Percentiles rank a stretch among this genome's conserved stretches.
These are phyloP conservation scores for Neurospora sp. DNA, from an alignment of 495 filamentous ascomycete species.

Conservation along the genomic window DNA sequence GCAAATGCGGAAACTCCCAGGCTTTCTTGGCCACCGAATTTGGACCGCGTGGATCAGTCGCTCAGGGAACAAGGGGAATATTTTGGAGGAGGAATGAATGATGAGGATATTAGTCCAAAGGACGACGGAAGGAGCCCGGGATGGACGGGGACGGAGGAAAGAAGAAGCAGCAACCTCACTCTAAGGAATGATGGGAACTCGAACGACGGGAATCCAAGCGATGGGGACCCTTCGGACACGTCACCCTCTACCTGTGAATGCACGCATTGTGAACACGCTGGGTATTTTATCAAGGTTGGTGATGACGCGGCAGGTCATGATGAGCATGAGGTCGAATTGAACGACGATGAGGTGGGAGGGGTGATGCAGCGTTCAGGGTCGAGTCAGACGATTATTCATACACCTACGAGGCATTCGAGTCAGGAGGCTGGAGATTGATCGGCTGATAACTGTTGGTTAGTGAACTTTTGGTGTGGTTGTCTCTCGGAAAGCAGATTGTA, in stretches of 20 bases:
- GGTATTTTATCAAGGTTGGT: not conserved
- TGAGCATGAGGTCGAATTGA: not conserved
- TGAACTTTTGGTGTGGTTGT: not conserved
- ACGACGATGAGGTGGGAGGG: not conserved
- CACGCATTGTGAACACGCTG: not conserved
- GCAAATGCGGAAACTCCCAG: not conserved
- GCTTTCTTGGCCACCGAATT: not conserved
- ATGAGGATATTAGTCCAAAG: not conserved
- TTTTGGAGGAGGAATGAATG: not conserved
- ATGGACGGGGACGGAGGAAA: not conserved
- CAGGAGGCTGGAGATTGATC: not conserved
- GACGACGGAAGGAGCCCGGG: not conserved
- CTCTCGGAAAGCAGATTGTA: not conserved
- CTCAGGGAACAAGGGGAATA: not conserved
- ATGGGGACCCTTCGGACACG: not conserved
- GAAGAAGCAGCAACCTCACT: not conserved
- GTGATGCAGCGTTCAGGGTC: not conserved
- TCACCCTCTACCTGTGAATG: not conserved
- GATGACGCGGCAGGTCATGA: not conserved
- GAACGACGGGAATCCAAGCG: not conserved
- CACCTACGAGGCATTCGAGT: not conserved
- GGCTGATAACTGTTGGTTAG: not conserved
- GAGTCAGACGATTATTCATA: not conserved
- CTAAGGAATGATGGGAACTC: not conserved
- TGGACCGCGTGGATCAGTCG: not conserved